Percentiles rank a stretch among this genome's conserved stretches.
Evolutionary conservation across 2,329 filamentous ascomycete genomes (phyloP).

Genomic region (Sporothrix protearum): DNA sequence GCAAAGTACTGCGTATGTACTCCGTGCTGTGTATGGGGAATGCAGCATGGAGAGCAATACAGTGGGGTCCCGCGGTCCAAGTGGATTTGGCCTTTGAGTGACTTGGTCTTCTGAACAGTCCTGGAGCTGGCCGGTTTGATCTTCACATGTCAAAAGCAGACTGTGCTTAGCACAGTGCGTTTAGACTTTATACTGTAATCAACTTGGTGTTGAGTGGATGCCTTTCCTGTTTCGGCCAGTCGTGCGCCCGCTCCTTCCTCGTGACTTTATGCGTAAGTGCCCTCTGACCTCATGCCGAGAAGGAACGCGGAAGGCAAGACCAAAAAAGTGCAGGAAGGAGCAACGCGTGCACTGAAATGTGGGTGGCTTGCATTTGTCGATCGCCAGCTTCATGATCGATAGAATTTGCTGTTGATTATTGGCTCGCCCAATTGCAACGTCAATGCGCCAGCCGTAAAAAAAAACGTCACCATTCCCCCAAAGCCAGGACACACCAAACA

Average conservation of each 20-base stretch:
- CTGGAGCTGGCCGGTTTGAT: constrained; percentile 5
- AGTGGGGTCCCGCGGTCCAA: background rate
- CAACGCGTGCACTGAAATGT: background rate
- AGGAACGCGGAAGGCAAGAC: constrained; percentile 1
- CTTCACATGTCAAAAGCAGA: constrained; percentile 20
- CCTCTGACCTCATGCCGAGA: background rate
- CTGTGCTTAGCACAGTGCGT: constrained; percentile 6
- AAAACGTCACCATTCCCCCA: background rate
- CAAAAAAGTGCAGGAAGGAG: background rate
- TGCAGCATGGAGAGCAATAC: background rate
- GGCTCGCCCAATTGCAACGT: background rate
- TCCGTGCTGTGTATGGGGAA: too few relatives aligned
- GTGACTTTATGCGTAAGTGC: too few relatives aligned
- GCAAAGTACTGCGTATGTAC: too few relatives aligned
- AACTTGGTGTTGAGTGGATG: background rate
- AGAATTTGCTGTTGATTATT: background rate
- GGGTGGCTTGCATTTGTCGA: background rate
- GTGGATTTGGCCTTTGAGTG: background rate
- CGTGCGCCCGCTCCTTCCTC: background rate
- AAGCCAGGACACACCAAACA: background rate
- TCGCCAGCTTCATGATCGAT: background rate
- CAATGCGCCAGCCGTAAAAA: background rate
- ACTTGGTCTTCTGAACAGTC: background rate
- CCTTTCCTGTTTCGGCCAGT: constrained; percentile 15
- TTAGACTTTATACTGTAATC: background rate